Evolutionary conservation across 495 filamentous ascomycete species (phyloP).

Genomic region (Pyrenula aspistea): DNA sequence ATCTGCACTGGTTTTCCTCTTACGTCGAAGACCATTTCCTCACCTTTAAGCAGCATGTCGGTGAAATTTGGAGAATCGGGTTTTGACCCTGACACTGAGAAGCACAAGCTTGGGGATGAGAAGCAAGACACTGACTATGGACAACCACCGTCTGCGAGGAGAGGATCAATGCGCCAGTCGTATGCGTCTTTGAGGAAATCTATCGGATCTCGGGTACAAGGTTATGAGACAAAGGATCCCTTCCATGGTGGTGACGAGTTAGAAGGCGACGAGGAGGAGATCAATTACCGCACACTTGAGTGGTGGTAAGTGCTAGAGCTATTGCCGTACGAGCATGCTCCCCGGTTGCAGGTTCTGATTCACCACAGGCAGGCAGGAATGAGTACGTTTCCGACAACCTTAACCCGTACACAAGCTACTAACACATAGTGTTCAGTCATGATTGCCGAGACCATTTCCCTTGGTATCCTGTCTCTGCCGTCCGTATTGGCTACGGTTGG

Average conservation of each 20-base stretch:
- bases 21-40: too few species aligned
- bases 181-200: not conserved
- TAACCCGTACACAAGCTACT: not conserved
- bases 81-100: not conserved
- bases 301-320: slow-evolving; percentile 17
- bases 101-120: not conserved
- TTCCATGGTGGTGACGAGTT: not conserved
- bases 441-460: slow-evolving; percentile 51
- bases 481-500: slow-evolving; percentile 48
- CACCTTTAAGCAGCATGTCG: not conserved
- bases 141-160: not conserved
- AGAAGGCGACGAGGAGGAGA: slow-evolving; percentile 14
- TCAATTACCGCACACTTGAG: slow-evolving; percentile 20
- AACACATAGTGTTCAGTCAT: slow-evolving; percentile 25
- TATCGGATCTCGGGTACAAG: not conserved
- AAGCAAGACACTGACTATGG: not conserved
- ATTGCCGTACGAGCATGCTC: too few species aligned
- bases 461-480: slow-evolving; percentile 52
- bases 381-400: not conserved
- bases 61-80: not conserved
- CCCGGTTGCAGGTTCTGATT: too few species aligned
- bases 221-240: not conserved
- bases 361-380: slow-evolving; percentile 10
- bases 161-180: not conserved
- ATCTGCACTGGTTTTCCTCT: too few species aligned